These are phyloP conservation scores for Pichia sp. DNA, from an alignment of 1,139 yeast genomes.

Conservation along the genomic window DNA sequence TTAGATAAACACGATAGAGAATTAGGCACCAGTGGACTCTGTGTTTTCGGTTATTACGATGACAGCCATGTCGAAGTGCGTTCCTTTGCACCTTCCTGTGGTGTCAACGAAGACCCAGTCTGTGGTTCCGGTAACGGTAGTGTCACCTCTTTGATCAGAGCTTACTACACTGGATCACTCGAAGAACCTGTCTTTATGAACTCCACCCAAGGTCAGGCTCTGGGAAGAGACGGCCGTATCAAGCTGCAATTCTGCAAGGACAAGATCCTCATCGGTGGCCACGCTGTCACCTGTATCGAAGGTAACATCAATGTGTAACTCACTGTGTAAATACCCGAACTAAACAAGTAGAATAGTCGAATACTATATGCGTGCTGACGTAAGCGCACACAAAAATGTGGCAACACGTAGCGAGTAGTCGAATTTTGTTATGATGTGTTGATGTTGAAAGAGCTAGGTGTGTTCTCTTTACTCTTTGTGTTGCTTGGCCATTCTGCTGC, in stretches of 20 bases:
- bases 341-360: too few species aligned
- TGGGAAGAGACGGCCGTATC: slow-evolving; percentile 9
- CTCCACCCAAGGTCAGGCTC: slow-evolving; percentile 7
- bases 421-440: background rate
- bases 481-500: background rate
- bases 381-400: too few species aligned
- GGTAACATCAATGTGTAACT: slow-evolving; percentile 1
- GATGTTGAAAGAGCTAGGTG: too few species aligned
- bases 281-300: slow-evolving; percentile 13
- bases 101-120: slow-evolving; percentile 48
- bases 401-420: background rate
- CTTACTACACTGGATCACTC: background rate
- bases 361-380: too few species aligned
- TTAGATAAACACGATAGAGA: slow-evolving; percentile 25
- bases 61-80: slow-evolving; percentile 33
- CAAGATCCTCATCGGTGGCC: slow-evolving; percentile 11
- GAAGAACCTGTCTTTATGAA: background rate
- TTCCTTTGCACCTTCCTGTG: slow-evolving; percentile 37
- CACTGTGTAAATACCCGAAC: too few species aligned
- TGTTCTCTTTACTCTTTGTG: too few species aligned
- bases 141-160: slow-evolving; percentile 9
- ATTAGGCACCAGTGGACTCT: slow-evolving; percentile 36
- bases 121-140: slow-evolving; percentile 50
- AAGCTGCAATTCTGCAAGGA: background rate
- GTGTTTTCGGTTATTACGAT: slow-evolving; percentile 36